Conservation (phyloP, 352 stramenopile genomes). For the Phytophthora agathidicida region DNA sequence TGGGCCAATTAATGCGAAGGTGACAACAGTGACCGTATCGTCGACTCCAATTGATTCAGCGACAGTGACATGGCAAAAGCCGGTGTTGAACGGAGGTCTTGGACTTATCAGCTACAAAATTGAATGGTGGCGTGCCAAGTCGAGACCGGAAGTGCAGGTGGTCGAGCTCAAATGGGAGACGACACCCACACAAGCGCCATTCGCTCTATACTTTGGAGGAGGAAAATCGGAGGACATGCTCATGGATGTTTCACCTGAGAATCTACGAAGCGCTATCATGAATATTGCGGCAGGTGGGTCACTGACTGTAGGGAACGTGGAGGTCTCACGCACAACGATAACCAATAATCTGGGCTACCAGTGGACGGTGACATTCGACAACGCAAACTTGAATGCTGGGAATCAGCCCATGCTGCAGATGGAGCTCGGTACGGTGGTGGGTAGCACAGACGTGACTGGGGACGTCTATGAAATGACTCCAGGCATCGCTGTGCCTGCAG, state of each 20-base stretch:
- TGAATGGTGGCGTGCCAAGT: constrained; percentile 78
- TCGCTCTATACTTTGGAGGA: constrained; percentile 81
- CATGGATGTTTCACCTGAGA: constrained; percentile 76
- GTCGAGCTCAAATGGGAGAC: constrained; percentile 86
- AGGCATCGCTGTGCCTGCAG: constrained; percentile 44
- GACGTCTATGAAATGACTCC: constrained; percentile 56
- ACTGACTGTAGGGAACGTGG: constrained; percentile 43
- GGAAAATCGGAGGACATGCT: constrained; percentile 67
- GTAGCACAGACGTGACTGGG: constrained; percentile 38
- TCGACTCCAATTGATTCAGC: constrained; percentile 57
- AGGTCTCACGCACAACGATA: constrained; percentile 70
- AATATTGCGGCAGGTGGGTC: constrained; percentile 66
- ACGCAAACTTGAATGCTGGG: constrained; percentile 38
- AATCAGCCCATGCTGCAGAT: constrained; percentile 76
- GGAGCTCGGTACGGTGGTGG: constrained; percentile 32
- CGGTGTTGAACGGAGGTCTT: constrained; percentile 63
- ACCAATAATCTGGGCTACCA: constrained; percentile 67
- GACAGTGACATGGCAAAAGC: constrained; percentile 81
- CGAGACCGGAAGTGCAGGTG: constrained; percentile 76
- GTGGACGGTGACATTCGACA: constrained; percentile 81
- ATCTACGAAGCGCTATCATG: constrained; percentile 88
- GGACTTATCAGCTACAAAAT: constrained; percentile 79
- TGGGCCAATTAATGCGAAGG: constrained; percentile 60
- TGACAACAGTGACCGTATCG: constrained; percentile 55
- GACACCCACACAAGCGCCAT: constrained; percentile 47